Evolutionary conservation across 2,329 filamentous ascomycete species (phyloP).

Genomic region (Diaporthe sp.): DNA sequence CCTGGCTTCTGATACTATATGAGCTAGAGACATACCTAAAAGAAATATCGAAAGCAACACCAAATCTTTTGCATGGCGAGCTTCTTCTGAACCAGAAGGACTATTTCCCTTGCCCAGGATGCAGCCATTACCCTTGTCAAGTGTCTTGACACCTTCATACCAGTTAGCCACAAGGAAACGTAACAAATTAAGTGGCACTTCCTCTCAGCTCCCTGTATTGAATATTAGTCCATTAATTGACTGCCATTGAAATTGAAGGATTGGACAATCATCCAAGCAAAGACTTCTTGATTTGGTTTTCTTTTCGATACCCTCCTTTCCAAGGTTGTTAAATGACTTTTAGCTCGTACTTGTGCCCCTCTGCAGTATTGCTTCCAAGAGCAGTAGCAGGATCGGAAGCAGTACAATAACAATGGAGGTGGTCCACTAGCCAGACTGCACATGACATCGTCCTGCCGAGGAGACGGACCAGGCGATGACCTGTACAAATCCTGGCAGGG

Average conservation of each 20-base stretch:
- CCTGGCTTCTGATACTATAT: not conserved
- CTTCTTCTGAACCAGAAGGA: not conserved
- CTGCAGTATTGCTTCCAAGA: not conserved
- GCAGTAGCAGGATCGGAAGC: not conserved
- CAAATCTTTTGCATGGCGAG: not conserved
- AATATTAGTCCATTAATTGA: not conserved
- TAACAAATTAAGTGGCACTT: not conserved
- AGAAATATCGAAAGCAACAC: not conserved
- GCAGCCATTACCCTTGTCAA: no score
- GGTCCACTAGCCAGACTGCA: not conserved
- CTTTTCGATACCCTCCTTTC: no score
- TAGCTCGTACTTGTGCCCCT: no score
- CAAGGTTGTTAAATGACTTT: no score
- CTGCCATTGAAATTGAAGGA: rapidly evolving
- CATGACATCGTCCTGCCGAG: no score
- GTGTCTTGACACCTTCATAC: not conserved
- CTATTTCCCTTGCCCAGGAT: no score
- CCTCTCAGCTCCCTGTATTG: not conserved
- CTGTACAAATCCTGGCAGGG: not conserved
- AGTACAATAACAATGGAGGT: not conserved
- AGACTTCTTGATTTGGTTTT: not conserved
- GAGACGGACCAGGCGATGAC: no score
- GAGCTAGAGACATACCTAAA: not conserved
- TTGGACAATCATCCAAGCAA: not conserved
- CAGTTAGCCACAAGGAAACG: not conserved